Evolutionary conservation across 2,329 filamentous ascomycete genomes (phyloP).

Genomic region (Samsoniella hepiali): DNA sequence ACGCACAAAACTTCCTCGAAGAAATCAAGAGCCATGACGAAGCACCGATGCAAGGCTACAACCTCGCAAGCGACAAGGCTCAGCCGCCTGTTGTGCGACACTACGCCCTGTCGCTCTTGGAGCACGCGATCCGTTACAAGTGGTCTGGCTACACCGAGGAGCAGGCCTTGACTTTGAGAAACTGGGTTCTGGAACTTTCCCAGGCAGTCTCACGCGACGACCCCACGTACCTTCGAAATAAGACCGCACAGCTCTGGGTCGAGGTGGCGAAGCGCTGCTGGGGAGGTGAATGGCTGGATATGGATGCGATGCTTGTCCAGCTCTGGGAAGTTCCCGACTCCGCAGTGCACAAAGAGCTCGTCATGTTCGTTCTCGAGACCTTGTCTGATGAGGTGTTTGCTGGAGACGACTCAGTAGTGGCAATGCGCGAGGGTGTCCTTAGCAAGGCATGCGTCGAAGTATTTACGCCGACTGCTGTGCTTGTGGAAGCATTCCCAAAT

Average conservation of each 20-base stretch:
- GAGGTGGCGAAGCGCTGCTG: slow-evolving; percentile 91
- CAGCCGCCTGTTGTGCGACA: slow-evolving; percentile 84
- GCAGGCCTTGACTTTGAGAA: slow-evolving; percentile 65
- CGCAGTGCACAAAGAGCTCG: slow-evolving; percentile 72
- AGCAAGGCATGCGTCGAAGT: slow-evolving; percentile 92
- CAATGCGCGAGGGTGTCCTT: slow-evolving; percentile 75
- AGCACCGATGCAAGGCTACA: slow-evolving; percentile 81
- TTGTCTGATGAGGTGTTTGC: slow-evolving; percentile 93
- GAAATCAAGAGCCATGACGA: slow-evolving; percentile 74
- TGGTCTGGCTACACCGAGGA: slow-evolving; percentile 71
- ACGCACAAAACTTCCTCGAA: slow-evolving; percentile 85
- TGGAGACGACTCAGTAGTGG: slow-evolving; percentile 81
- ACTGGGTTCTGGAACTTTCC: slow-evolving; percentile 77
- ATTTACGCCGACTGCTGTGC: slow-evolving; percentile 75
- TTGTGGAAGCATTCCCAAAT: slow-evolving; percentile 72
- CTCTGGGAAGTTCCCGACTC: slow-evolving; percentile 73
- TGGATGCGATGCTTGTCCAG: slow-evolving; percentile 79
- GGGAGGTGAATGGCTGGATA: slow-evolving; percentile 90
- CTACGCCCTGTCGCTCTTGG: slow-evolving; percentile 88
- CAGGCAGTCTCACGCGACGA: slow-evolving; percentile 68
- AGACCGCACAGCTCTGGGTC: slow-evolving; percentile 90
- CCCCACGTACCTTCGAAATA: slow-evolving; percentile 82
- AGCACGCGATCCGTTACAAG: slow-evolving; percentile 82
- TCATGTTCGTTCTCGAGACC: slow-evolving; percentile 83
- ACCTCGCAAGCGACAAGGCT: slow-evolving; percentile 69